Evolutionary conservation across 352 stramenopile species (phyloP).

Genomic region (Pythium sp.): DNA sequence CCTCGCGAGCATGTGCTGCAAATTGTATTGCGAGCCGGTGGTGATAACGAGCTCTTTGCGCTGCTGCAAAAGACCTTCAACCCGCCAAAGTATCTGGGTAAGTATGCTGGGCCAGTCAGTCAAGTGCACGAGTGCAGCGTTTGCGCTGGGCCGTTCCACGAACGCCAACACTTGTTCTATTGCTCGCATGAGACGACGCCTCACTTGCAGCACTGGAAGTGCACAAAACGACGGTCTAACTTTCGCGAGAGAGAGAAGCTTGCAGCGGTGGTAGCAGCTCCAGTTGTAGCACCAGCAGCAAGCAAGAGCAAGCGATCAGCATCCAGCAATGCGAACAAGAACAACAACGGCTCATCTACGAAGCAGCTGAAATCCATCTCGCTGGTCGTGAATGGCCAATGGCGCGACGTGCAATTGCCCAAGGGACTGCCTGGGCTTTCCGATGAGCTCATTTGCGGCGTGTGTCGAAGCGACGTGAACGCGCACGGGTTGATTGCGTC

Average conservation of each 20-base stretch:
- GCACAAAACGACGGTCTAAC: slow-evolving; percentile 55
- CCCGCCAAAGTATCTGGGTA: slow-evolving; percentile 46
- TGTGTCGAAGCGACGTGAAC: slow-evolving; percentile 56
- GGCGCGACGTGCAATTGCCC: slow-evolving; percentile 53
- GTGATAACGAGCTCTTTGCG: slow-evolving; percentile 46
- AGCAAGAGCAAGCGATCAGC: not conserved
- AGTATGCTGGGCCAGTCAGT: slow-evolving; percentile 55
- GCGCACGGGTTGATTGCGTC: slow-evolving; percentile 48
- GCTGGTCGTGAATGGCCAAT: slow-evolving; percentile 53
- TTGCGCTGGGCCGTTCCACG: slow-evolving; percentile 69
- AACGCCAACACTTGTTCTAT: slow-evolving; percentile 79
- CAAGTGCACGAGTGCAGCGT: slow-evolving; percentile 57
- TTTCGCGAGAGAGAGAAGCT: slow-evolving; percentile 22
- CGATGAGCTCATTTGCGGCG: slow-evolving; percentile 51
- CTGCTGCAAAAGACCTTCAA: slow-evolving; percentile 57
- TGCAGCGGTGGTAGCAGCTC: slow-evolving; percentile 15
- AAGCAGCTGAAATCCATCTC: slow-evolving; percentile 57
- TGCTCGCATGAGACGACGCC: slow-evolving; percentile 37
- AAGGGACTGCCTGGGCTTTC: slow-evolving; percentile 48
- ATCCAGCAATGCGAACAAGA: slow-evolving; percentile 1
- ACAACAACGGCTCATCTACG: slow-evolving; percentile 26
- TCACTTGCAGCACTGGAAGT: slow-evolving; percentile 78
- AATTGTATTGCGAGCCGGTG: slow-evolving; percentile 29
- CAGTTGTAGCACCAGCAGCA: not conserved
- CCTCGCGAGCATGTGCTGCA: slow-evolving; percentile 16